These are phyloP conservation scores for Trichosanthes truncata DNA, from an alignment of 306 rosid genomes.

Conservation along the genomic window DNA sequence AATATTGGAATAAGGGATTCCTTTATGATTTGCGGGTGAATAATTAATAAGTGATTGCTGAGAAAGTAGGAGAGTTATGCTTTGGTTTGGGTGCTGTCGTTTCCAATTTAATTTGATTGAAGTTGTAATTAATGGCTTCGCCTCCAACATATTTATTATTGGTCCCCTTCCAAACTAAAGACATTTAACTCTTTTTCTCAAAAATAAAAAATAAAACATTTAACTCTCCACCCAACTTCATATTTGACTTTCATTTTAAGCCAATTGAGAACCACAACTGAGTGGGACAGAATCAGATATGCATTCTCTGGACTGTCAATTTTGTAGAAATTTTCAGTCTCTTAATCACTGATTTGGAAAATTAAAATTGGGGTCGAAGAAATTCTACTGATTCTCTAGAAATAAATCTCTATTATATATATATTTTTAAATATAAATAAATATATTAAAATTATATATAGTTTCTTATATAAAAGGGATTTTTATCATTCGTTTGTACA, in stretches of 20 bases:
- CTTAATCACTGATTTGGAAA: no score
- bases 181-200: background rate
- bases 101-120: background rate
- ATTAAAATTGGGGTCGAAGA: no score
- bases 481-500: no score
- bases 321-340: no score
- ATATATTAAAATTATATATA: no score
- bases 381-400: no score
- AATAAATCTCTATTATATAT: no score
- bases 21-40: background rate
- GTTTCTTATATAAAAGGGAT: no score
- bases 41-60: background rate
- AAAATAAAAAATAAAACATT: no score
- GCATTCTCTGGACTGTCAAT: no score
- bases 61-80: background rate
- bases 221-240: background rate
- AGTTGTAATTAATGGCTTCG: background rate
- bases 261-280: background rate
- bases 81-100: background rate
- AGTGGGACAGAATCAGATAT: no score
- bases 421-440: no score
- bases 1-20: background rate
- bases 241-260: background rate
- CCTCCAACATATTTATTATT: background rate
- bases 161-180: background rate